Percentiles rank a stretch among this genome's conserved stretches.
Conservation (phyloP, 768 basidiomycete genomes). For the Mycena pura region DNA sequence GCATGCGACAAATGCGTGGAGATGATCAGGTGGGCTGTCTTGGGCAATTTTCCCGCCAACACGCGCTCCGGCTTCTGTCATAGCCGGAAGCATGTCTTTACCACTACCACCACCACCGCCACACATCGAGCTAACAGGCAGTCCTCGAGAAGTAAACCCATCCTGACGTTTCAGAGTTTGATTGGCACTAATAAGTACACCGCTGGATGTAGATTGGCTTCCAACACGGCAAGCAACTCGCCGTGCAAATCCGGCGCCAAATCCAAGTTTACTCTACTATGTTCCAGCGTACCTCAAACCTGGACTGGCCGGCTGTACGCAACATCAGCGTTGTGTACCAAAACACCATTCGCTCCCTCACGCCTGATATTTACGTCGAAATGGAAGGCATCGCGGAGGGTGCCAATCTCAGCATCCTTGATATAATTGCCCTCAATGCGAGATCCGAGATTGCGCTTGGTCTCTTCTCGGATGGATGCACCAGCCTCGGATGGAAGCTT, state of each 20-base stretch:
- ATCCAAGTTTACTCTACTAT: conserved; percentile 39
- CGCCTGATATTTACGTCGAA: conserved; percentile 39
- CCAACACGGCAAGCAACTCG: conserved; percentile 37
- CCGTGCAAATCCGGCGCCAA: conserved; percentile 37
- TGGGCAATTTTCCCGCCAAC: no score
- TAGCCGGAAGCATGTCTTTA: conserved; percentile 16
- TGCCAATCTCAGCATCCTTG: conserved; percentile 33
- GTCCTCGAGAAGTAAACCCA: conserved; percentile 15
- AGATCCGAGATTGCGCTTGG: conserved; percentile 46
- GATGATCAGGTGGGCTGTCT: no score
- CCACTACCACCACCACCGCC: conserved; percentile 11
- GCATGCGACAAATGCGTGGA: no score
- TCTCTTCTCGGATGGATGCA: conserved; percentile 44
- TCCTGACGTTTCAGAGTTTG: neutral
- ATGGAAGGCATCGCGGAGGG: conserved; percentile 44
- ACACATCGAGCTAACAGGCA: conserved; percentile 13
- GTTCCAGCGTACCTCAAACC: conserved; percentile 37
- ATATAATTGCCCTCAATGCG: conserved; percentile 44
- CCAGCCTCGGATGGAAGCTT: conserved; percentile 37
- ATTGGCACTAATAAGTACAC: conserved; percentile 2
- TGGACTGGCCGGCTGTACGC: conserved; percentile 41
- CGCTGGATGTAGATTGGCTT: conserved; percentile 35
- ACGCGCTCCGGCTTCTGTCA: conserved; percentile 2
- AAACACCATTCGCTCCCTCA: conserved; percentile 29
- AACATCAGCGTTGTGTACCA: conserved; percentile 33